Conservation (phyloP, 768 basidiomycete genomes). For the Auricularia cornea region DNA sequence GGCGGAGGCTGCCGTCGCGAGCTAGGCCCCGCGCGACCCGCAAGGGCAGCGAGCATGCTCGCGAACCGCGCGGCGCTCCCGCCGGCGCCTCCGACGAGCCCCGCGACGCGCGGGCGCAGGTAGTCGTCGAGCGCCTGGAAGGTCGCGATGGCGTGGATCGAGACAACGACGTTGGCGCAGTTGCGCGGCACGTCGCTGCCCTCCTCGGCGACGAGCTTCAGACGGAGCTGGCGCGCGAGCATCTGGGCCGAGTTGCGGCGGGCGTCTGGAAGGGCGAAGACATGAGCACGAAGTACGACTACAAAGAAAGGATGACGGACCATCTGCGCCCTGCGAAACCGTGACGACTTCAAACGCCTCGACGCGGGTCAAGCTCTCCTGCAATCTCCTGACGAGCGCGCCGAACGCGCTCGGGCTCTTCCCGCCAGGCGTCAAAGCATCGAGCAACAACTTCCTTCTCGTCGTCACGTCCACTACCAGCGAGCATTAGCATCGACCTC, state of each 20-base stretch:
- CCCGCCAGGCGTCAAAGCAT: slow-evolving; percentile 48
- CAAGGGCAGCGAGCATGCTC: slow-evolving; percentile 85
- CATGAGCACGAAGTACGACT: neutral
- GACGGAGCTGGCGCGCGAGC: slow-evolving; percentile 84
- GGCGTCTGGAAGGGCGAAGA: slow-evolving; percentile 45
- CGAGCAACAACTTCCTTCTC: slow-evolving; percentile 72
- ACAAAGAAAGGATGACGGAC: slow-evolving; percentile 34
- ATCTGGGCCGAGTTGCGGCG: slow-evolving; percentile 86
- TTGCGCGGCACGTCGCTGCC: slow-evolving; percentile 84
- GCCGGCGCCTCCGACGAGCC: slow-evolving; percentile 36
- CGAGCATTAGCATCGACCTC: slow-evolving; percentile 56
- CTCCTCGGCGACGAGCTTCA: slow-evolving; percentile 83
- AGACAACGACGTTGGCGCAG: slow-evolving; percentile 75
- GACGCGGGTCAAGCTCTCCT: slow-evolving; percentile 91
- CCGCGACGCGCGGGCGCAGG: slow-evolving; percentile 80
- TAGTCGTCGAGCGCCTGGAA: slow-evolving; percentile 97
- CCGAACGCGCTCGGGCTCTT: slow-evolving; percentile 37
- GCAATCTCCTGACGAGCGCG: slow-evolving; percentile 87
- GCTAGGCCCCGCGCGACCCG: slow-evolving; percentile 37
- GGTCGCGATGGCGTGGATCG: slow-evolving; percentile 96
- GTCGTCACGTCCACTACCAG: slow-evolving; percentile 58
- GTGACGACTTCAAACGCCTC: slow-evolving; percentile 94
- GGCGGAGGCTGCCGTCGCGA: no score
- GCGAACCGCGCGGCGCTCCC: slow-evolving; percentile 50
- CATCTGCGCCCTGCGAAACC: slow-evolving; percentile 73